Percentiles rank a stretch among this genome's conserved stretches.
These are phyloP conservation scores for Monilinia polystroma DNA, from an alignment of 2,329 filamentous ascomycete genomes.

Conservation along the genomic window DNA sequence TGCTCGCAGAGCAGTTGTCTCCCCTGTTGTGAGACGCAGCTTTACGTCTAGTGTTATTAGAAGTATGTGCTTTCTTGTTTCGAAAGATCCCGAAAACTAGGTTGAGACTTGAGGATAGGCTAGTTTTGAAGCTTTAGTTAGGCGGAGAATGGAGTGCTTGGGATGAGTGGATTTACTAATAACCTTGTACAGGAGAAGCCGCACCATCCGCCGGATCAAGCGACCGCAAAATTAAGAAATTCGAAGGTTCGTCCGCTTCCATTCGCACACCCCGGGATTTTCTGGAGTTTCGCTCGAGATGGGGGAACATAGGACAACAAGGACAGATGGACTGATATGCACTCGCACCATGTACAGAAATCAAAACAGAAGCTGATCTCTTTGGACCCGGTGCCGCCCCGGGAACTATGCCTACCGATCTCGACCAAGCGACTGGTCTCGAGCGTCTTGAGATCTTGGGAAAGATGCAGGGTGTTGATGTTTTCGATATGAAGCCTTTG, in stretches of 20 bases:
- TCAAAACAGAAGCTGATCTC: conserved; percentile 80
- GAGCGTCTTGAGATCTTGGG: conserved; percentile 98
- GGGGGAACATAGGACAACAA: background rate
- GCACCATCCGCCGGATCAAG: conserved; percentile 29
- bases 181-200: conserved; percentile 33
- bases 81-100: conserved; percentile 28
- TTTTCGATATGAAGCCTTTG: conserved; percentile 97
- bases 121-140: background rate
- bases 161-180: background rate
- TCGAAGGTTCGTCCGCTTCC: conserved; percentile 35
- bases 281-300: background rate
- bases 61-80: conserved; percentile 49
- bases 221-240: conserved; percentile 39
- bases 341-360: conserved; percentile 58
- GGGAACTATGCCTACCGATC: conserved; percentile 86
- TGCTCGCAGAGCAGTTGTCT: conserved; percentile 58
- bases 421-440: conserved; percentile 94
- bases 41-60: conserved; percentile 61
- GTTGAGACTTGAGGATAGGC: conserved; percentile 27
- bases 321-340: conserved; percentile 25
- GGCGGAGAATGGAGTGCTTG: background rate
- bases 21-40: conserved; percentile 55
- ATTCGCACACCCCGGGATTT: background rate
- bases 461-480: conserved; percentile 97
- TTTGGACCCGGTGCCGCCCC: conserved; percentile 75